Base-by-base conservation (phyloP, 176 grass and related monocot species). In the Oryza brachyantha region DNA sequence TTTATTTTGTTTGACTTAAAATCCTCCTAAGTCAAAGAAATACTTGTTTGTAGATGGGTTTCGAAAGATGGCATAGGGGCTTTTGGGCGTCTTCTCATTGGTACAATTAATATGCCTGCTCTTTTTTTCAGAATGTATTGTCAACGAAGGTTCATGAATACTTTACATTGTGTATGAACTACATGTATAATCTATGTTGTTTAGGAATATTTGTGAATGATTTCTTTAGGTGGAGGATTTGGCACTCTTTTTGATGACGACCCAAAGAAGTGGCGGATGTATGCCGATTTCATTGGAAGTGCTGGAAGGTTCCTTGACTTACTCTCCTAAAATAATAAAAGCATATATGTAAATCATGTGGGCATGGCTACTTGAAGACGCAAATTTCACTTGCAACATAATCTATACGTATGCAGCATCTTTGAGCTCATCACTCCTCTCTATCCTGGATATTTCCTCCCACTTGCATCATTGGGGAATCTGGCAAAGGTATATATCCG, bases 221-320 rank as follows among this genome's bases (percentile, higher is more conserved):
- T 13, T 71, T 74, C 8, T 59, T 80, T 91, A 94, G 91, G 94
- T 84, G 94, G 91, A 28, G 86, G 89, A 19, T 97, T 97, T 21
- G 94, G 91, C 64, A 88, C 74, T 45, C 81, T 97, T 88, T 97
- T 97, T 76, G 94, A 97, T 57, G 89, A 97, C 77, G 94, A 97
- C 73, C 94, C 94, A 78, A 97, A 93, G 78, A 85, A 87, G 41
- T 97, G 94, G 94, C 87, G 94, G 72, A 97, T 97, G 94, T 97
- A 97, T 90, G 94, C 94, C 31, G 94, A 97, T 80, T 86, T 97
- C 54, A 92, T 97, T 84, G 94, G 94, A 70, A 94, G 94, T 85
- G 83, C 89, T 71, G 94, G 94, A 87, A 97, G 94, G 94, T 91
- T 85, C 40, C 26, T 84, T 48, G 21, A 41, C 61, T 35, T 82